phyloP scores from a whole-genome alignment of 805 yeast species.

The Jamesozyma jinghongensis region DNA sequence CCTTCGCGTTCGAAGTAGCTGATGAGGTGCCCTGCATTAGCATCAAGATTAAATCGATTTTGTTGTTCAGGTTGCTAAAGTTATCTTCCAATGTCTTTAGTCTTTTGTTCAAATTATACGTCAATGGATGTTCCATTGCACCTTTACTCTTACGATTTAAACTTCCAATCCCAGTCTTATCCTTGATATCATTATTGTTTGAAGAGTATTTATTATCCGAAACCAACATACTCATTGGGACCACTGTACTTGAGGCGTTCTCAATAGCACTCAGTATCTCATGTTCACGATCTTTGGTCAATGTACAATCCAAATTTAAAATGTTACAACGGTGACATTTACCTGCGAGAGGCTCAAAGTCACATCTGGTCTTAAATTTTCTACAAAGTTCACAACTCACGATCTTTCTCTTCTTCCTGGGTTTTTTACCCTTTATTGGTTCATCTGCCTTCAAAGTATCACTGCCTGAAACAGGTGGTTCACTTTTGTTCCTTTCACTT shows the following conservation, averaged over 20 bases:
- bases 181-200: no score
- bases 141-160: background rate
- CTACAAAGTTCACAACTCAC: slow-evolving; percentile 45
- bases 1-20: slow-evolving; percentile 7
- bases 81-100: slow-evolving; percentile 23
- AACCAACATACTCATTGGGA: background rate
- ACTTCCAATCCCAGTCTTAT: no score
- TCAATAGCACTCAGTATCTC: slow-evolving; percentile 21
- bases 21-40: slow-evolving; percentile 15
- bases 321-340: slow-evolving; percentile 47
- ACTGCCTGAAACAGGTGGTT: no score
- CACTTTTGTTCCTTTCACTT: no score
- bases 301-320: slow-evolving; percentile 40
- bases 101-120: slow-evolving; percentile 6
- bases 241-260: slow-evolving; percentile 6
- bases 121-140: background rate
- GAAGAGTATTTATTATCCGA: no score
- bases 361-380: slow-evolving; percentile 50
- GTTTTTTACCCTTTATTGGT: slow-evolving; percentile 8
- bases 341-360: slow-evolving; percentile 34
- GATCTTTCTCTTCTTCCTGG: slow-evolving; percentile 33
- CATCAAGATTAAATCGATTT: slow-evolving; percentile 17
- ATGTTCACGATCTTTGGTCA: slow-evolving; percentile 25
- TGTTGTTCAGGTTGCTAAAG: slow-evolving; percentile 14
- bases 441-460: no score